Evolutionary conservation across 352 stramenopile genomes (phyloP).

Genomic region (Phytophthora colocasiae): DNA sequence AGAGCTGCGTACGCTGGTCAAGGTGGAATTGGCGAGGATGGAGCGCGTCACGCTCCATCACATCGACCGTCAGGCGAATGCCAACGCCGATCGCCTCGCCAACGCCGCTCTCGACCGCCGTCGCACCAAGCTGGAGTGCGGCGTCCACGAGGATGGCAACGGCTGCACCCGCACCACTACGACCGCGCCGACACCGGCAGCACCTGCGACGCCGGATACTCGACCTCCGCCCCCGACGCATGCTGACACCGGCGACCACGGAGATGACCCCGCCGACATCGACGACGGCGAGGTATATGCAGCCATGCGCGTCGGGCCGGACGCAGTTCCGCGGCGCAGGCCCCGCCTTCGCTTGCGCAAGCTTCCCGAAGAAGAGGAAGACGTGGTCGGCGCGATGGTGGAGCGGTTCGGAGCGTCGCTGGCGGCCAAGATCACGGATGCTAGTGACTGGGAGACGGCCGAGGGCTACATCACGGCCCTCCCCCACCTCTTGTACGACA

Average conservation of each 20-base stretch:
- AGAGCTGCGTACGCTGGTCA: neutral
- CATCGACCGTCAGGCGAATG: slow-evolving; percentile 33
- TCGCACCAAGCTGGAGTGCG: neutral
- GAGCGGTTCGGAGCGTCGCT: slow-evolving; percentile 1
- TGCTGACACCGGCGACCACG: neutral
- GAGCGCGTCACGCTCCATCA: slow-evolving; percentile 7
- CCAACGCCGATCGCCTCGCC: slow-evolving; percentile 23
- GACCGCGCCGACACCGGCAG: neutral
- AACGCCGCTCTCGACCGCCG: slow-evolving; percentile 7
- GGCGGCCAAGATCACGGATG: slow-evolving; percentile 17
- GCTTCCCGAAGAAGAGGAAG: neutral
- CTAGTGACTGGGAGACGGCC: slow-evolving; percentile 12
- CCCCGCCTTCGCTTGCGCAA: slow-evolving; percentile 11
- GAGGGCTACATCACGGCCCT: slow-evolving; percentile 21
- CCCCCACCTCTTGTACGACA: slow-evolving; percentile 1
- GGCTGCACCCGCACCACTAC: neutral
- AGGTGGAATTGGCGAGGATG: slow-evolving; percentile 1
- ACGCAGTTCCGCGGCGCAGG: neutral
- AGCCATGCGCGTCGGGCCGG: slow-evolving; percentile 5
- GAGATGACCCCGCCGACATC: slow-evolving; percentile 2
- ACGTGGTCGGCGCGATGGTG: neutral
- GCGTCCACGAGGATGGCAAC: neutral
- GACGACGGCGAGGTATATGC: slow-evolving; percentile 22
- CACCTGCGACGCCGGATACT: neutral
- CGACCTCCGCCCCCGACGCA: no score